A percentile compares a stretch with the other conserved stretches of the same genome.
Evolutionary conservation across 1,139 yeast genomes (phyloP).

Genomic region (Tardiomyces blankii): DNA sequence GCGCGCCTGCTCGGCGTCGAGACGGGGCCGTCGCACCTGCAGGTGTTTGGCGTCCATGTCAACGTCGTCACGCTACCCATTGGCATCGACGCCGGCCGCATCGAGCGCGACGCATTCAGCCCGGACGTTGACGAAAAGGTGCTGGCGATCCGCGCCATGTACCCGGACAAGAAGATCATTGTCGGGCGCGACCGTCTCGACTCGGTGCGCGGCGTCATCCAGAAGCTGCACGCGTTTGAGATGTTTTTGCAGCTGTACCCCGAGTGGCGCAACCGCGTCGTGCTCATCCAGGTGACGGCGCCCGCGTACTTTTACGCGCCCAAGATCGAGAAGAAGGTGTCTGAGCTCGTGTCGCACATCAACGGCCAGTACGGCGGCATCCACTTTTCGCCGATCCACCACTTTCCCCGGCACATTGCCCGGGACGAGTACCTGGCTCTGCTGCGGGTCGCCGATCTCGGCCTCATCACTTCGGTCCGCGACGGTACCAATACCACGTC

Average conservation of each 20-base stretch:
- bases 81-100: slow-evolving; percentile 36
- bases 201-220: slow-evolving; percentile 93
- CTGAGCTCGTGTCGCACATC: slow-evolving; percentile 52
- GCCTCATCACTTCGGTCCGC: slow-evolving; percentile 79
- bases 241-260: slow-evolving; percentile 82
- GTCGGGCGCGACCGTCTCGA: slow-evolving; percentile 95
- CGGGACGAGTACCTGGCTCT: slow-evolving; percentile 85
- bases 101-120: slow-evolving; percentile 31
- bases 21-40: slow-evolving; percentile 44
- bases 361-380: slow-evolving; percentile 77
- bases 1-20: slow-evolving; percentile 71
- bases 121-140: slow-evolving; percentile 35
- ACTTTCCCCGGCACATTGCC: slow-evolving; percentile 81
- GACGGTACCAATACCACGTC: slow-evolving; percentile 98
- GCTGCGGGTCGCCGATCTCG: slow-evolving; percentile 79
- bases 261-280: slow-evolving; percentile 81
- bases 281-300: slow-evolving; percentile 82
- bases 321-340: slow-evolving; percentile 52
- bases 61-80: slow-evolving; percentile 36
- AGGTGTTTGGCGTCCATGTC: slow-evolving; percentile 56
- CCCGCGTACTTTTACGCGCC: slow-evolving; percentile 53
- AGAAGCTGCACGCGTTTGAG: slow-evolving; percentile 88
- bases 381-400: slow-evolving; percentile 65
- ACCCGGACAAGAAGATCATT: slow-evolving; percentile 67
- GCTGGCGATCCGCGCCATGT: slow-evolving; percentile 46